phyloP scores from a whole-genome alignment of 2,329 filamentous ascomycete species.

The Ophiostoma ips region DNA sequence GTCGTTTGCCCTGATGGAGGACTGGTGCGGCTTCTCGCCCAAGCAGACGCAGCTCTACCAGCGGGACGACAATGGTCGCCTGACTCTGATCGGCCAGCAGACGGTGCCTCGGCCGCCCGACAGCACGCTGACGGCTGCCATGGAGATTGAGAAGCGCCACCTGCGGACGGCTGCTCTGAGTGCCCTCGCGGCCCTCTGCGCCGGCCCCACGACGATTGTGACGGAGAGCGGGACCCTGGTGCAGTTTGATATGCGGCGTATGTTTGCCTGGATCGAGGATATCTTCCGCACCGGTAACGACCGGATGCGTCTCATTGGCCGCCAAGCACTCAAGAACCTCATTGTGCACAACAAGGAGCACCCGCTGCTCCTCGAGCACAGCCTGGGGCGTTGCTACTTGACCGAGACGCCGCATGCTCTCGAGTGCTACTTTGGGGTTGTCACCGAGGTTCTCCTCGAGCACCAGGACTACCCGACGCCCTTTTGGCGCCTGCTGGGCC shows the following conservation, averaged over 20 bases:
- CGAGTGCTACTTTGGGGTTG: conserved; percentile 90
- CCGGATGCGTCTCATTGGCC: conserved; percentile 78
- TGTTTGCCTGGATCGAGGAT: conserved; percentile 89
- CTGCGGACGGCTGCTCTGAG: conserved; percentile 80
- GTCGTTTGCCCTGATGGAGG: conserved; percentile 92
- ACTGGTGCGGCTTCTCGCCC: conserved; percentile 96
- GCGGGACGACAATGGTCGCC: conserved; percentile 75
- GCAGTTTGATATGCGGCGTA: conserved; percentile 81
- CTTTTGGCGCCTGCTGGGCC: conserved; percentile 81
- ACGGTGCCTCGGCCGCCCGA: conserved; percentile 42
- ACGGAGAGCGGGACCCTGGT: conserved; percentile 79
- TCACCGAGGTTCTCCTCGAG: conserved; percentile 74
- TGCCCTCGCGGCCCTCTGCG: conserved; percentile 89
- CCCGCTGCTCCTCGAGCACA: conserved; percentile 72
- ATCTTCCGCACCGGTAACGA: conserved; percentile 91
- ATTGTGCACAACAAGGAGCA: conserved; percentile 84
- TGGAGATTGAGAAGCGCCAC: conserved; percentile 95
- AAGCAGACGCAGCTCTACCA: conserved; percentile 72
- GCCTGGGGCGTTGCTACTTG: conserved; percentile 81
- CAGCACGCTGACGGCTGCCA: conserved; percentile 68
- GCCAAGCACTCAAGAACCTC: conserved; percentile 75
- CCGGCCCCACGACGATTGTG: conserved; percentile 68
- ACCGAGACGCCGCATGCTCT: conserved; percentile 69
- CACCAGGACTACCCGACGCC: conserved; percentile 68
- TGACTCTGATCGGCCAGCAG: conserved; percentile 54